Base-by-base conservation (phyloP, 1,284 basidiomycete genomes). In the Abortiporus biennis region DNA sequence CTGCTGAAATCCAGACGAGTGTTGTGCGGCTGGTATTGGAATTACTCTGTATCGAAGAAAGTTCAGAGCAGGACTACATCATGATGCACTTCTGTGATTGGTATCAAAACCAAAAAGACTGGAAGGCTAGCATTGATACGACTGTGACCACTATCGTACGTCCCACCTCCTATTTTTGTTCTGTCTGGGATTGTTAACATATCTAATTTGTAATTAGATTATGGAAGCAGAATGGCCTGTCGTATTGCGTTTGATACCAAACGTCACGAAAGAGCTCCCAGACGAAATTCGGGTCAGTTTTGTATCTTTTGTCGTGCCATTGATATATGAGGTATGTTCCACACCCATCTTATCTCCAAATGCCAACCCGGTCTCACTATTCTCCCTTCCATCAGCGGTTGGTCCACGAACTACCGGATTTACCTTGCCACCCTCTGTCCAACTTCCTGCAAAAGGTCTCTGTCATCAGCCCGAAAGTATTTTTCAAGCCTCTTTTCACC, bases 401-500 rank as follows among this genome's bases (percentile, higher is more conserved):
- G 4, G 63, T 72, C 24, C 57, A 68, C 38, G 67, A 72, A 41
- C 71, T 75, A 4, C 76, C 77, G 1, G 57, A 68, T 15, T 52
- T 60, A 41, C 72, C 75, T 0, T 70, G 58, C 40, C 54, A 60
- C 3, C 55, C 61, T 1, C 62, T 85, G 0, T 67, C 72, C 3
- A 60, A 65, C 15, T 64, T 85, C 33, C 62, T 85, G 1, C 63
- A 70, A 19, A 61, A 60, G 19, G 52, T 81, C 24, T 76, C 81
- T 5, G 62, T 68, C 34, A 50, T 63, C 20, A 71, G 79, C 52
- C 82, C 86, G 1, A 78, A 78, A 46, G 50, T 82, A 0, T 82
- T 89, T 59, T 88, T 80, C 68, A 86, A 84, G 54, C 79, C 83
- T 1, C 64, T 92, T 19, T 88, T 90, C 57, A 63, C 72, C 0